A percentile compares a stretch with the other conserved stretches of the same genome.
Conservation (phyloP, 768 basidiomycete species). For the Phlebiopsis flavidoalba region DNA sequence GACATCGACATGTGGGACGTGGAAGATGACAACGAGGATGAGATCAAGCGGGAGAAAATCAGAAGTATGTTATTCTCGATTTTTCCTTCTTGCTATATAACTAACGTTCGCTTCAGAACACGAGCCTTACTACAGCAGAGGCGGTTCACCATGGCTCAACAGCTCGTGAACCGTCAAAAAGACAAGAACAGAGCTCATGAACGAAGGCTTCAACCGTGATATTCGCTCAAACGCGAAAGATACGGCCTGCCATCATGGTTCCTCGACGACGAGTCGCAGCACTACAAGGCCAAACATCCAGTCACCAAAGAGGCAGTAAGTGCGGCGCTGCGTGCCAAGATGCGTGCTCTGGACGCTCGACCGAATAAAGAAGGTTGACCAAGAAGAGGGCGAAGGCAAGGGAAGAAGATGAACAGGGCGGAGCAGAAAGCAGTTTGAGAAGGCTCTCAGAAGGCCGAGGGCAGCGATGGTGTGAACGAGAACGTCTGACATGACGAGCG, state of each 20-base stretch:
- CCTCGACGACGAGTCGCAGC: slow-evolving; percentile 90
- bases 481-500: slow-evolving; percentile 89
- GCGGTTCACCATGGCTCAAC: slow-evolving; percentile 89
- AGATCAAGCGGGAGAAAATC: slow-evolving; percentile 57
- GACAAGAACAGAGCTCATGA: slow-evolving; percentile 84
- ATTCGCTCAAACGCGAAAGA: slow-evolving; percentile 84
- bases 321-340: slow-evolving; percentile 78
- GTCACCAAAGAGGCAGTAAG: slow-evolving; percentile 94
- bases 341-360: slow-evolving; percentile 90
- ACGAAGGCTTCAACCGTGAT: slow-evolving; percentile 94
- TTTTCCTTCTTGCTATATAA: neutral
- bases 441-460: slow-evolving; percentile 94
- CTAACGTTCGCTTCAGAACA: slow-evolving; percentile 43
- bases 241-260: slow-evolving; percentile 92
- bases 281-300: slow-evolving; percentile 96
- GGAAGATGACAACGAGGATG: slow-evolving; percentile 73
- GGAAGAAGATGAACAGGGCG: slow-evolving; percentile 91
- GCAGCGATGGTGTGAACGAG: slow-evolving; percentile 79
- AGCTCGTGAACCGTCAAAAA: slow-evolving; percentile 86
- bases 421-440: slow-evolving; percentile 79
- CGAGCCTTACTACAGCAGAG: slow-evolving; percentile 81
- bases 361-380: slow-evolving; percentile 99
- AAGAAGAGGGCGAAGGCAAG: slow-evolving; percentile 97
- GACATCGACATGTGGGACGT: slow-evolving; percentile 76
- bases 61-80: slow-evolving; percentile 40